Evolutionary conservation across 805 yeast species (phyloP).

Genomic region (Maudiozyma serrabonitensis): DNA sequence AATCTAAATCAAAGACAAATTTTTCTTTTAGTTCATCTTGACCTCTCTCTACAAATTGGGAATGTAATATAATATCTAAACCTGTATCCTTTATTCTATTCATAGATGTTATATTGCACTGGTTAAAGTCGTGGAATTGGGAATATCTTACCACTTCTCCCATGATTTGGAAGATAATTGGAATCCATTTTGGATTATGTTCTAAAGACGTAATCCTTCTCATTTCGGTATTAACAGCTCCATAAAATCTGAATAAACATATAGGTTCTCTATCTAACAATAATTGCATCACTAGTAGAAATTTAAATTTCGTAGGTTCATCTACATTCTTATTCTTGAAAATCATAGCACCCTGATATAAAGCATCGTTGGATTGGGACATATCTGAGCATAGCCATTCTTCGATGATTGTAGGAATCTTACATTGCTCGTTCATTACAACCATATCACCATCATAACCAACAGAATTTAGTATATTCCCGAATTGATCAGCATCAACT

Average conservation of each 20-base stretch:
- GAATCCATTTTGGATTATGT: constrained; percentile 26
- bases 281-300: constrained; percentile 25
- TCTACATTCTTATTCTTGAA: constrained; percentile 29
- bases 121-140: constrained; percentile 22
- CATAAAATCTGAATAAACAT: constrained; percentile 27
- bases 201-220: constrained; percentile 26
- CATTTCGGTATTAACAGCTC: constrained; percentile 23
- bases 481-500: constrained; percentile 32
- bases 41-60: constrained; percentile 4
- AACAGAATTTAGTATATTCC: constrained; percentile 25
- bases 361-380: constrained; percentile 24
- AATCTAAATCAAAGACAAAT: background rate
- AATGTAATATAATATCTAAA: constrained; percentile 7
- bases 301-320: constrained; percentile 30
- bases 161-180: constrained; percentile 27
- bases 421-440: constrained; percentile 25
- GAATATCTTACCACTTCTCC: constrained; percentile 24
- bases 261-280: constrained; percentile 26
- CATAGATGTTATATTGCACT: constrained; percentile 14
- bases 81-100: constrained; percentile 20
- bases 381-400: constrained; percentile 27
- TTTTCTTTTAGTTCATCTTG: constrained; percentile 1
- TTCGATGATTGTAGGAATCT: constrained; percentile 31
- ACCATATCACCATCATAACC: constrained; percentile 30
- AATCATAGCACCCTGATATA: constrained; percentile 29